Base-by-base conservation (phyloP, 352 stramenopile species). In the Peronospora belbahrii region DNA sequence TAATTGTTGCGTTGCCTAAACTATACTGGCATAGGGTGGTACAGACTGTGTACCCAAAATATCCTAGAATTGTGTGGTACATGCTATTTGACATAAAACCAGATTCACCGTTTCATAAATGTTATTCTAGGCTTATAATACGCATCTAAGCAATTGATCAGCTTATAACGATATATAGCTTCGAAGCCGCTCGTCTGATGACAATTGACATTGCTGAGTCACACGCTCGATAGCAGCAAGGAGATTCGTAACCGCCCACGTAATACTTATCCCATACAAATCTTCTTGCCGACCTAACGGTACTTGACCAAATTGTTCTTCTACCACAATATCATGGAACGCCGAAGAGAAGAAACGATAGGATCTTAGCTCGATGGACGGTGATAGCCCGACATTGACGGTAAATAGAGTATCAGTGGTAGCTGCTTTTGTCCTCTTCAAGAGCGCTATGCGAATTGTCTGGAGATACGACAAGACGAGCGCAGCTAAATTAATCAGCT, bases 261-360 rank as follows among this genome's bases (percentile, higher is more conserved):
- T 17, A 33, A 61, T 61, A 22, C 46, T 74, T 48, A 89, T 71
- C 1, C 59, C 69, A 47, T 83, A 87, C 34, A 81, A 67, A 3
- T 83, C 70, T 15, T 17, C 30, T 49, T 34, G 19, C 2, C 25
- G 42, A 6, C 9, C 20, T 8, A n/a, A n/a, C n/a, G 23, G 30
- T 9, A 40, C 20, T 34, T 20, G 38, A 41, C 33, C 25, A 8
- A 42, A 42, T 3, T 19, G 28, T 35, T 53, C 20, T n/a, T 58
- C 42, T 30, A 66, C 33, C 17, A 30, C 28, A 40, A 66, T 56
- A 37, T 43, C 33, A 46, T 41, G 57, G 42, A 66, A 66, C 4
- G 32, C 43, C 13, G 56, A 53, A 28, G 15, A 15, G 32, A 25
- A 32, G 42, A 66, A 66, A 10, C 25, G 30, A 46, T 66, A 48